phyloP scores from a whole-genome alignment of 257 asterid genomes.

The Catharanthus roseus region DNA sequence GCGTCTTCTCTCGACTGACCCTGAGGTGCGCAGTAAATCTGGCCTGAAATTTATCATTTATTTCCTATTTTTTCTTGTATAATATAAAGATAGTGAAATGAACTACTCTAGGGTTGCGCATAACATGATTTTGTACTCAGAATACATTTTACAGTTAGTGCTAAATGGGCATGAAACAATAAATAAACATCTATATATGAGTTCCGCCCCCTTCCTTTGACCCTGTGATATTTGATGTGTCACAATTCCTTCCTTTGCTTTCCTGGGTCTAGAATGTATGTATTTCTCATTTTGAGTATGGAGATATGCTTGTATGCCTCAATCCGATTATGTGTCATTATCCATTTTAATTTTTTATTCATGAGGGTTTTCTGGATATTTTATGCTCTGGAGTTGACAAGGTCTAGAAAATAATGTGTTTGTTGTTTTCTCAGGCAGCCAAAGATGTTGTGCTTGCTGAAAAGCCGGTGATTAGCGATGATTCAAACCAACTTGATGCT shows the following conservation, averaged over 20 bases:
- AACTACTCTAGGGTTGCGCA: too few relatives aligned
- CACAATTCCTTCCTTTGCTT: not conserved
- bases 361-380: not conserved
- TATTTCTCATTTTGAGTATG: not conserved
- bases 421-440: slow-evolving; percentile 69
- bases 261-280: not conserved
- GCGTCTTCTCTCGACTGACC: slow-evolving; percentile 99
- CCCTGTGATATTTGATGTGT: not conserved
- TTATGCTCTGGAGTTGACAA: not conserved
- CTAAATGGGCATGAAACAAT: not conserved
- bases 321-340: not conserved
- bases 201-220: not conserved
- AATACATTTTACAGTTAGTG: not conserved
- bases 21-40: slow-evolving; percentile 58
- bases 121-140: not conserved
- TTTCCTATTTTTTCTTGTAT: not conserved
- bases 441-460: slow-evolving; percentile 98
- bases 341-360: not conserved
- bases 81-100: not conserved
- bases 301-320: not conserved
- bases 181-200: not conserved
- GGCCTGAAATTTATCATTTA: not conserved
- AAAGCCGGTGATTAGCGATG: slow-evolving; percentile 96
- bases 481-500: slow-evolving; percentile 87
- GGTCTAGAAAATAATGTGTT: not conserved